Base-by-base conservation (phyloP, 1,139 yeast species). In the Yamadazyma spencermartinsiae region DNA sequence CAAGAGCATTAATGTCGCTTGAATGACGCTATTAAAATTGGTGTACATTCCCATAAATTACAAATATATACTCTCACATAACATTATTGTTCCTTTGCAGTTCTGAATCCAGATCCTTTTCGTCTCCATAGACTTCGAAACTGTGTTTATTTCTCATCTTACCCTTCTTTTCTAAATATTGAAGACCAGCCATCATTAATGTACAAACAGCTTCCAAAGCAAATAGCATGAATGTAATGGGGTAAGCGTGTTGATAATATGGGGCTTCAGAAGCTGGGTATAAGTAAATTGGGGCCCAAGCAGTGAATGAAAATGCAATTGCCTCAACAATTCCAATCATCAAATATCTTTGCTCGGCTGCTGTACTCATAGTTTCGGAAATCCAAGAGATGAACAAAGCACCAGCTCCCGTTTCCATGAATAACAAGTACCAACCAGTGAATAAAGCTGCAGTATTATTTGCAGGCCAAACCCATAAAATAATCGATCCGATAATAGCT, bases 371-470 rank as follows among this genome's bases (percentile, higher is more conserved):
- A 16, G 50, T 43, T 33, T 56, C 61, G 20, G 50, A 46, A 2
- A 48, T 49, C 61, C 61, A 56, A 4, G 53, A 39, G 43, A 57
- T 53, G 31, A 44, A 50, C 13, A 54, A 39, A 14, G 54, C 45
- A 21, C 54, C 58, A 38, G 55, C 53, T 12, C 55, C 55, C 6
- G 52, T 45, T 31, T 47, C 47, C 19, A 48, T 36, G 23, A 56
- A 58, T 20, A 49, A 29, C 13, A 56, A 38, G 31, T 53, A 52
- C 46, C 58, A 56, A 3, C 50, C 50, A 10, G 51, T 49, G 48
- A 54, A 56, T 28, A 57, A 37, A 4, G 43, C 37, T 10, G 41
- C 33, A 4, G 20, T 29, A 16, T 43, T 41, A 25, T 39, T 12
- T 11, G 17, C 36, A 3, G 37, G 50, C 50, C 42, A 47, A 37